Evolutionary conservation across 2,329 filamentous ascomycete species (phyloP), one percentile per base, ranked within the genome.

Genomic region (Colletotrichum higginsianum): DNA sequence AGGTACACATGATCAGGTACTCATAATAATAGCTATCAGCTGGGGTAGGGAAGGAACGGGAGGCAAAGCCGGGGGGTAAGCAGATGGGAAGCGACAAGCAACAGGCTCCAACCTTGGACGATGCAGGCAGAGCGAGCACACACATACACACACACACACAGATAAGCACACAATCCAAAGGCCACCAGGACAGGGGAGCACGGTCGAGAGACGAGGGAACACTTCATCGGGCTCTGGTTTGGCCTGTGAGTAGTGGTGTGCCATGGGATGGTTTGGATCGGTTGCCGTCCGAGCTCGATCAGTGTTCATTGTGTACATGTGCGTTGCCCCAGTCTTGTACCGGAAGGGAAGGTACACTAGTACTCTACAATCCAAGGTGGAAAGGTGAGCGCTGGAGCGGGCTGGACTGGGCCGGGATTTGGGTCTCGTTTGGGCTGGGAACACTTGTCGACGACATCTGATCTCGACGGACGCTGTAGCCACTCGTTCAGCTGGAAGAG

Each of bases 11-110:
- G 47, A 55, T 42, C n/a, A 49, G 66, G 44, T 35, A 69, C 47
- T 30, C 52, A 30, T n/a, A 38, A 30, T n/a, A 38, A 18, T 18
- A 12, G 52, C 18, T 12, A 21, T 12, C 11, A 49, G 52, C 16
- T 15, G 16, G 16, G 52, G 23, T 30, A 30, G 26, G 35, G n/a
- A 4, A 35, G n/a, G 46, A 40, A 44, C 30, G 30, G 30, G 16
- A 21, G 26, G 8, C 35, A 40, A 52, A 56, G 26, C 44, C 38
- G 47, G 58, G 57, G 57, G 72, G 89, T 92, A 91, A 93, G 85
- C 94, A 97, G 82, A 95, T 95, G 16, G 88, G 85, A 71, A 44
- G 64, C 21, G 63, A 65, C 53, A 58, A 38, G 46, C 44, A 35
- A 65, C 21, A 38, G 52, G 30, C 38, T n/a, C 21, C 65, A 63